Conservation (phyloP, 352 stramenopile species). For the Phytophthora citricola region DNA sequence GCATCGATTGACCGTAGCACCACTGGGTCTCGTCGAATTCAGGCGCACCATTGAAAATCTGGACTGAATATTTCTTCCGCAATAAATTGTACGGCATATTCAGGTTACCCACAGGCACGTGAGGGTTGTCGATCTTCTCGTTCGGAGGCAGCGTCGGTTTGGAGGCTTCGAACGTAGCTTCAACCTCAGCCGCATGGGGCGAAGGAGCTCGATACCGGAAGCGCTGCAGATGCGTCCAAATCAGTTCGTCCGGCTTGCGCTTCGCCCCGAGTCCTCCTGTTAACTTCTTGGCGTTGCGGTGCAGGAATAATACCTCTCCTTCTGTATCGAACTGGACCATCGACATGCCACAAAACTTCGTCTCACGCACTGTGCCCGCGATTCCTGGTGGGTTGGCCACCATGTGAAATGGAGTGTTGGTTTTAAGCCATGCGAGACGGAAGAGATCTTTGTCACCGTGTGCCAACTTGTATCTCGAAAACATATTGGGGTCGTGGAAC, state of each 20-base stretch:
- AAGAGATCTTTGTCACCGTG: constrained; percentile 63
- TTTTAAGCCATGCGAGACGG: constrained; percentile 57
- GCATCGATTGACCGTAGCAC: constrained; percentile 51
- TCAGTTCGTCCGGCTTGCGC: constrained; percentile 7
- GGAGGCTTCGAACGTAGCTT: constrained; percentile 9
- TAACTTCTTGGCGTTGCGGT: constrained; percentile 50
- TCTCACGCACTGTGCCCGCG: constrained; percentile 30
- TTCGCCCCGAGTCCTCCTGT: constrained; percentile 16
- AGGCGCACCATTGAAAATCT: constrained; percentile 49
- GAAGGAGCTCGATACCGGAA: constrained; percentile 43
- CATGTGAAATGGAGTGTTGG: constrained; percentile 46
- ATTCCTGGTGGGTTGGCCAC: constrained; percentile 40
- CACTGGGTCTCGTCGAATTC: constrained; percentile 44
- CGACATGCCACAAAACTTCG: constrained; percentile 49
- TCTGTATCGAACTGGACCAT: constrained; percentile 49
- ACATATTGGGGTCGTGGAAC: constrained; percentile 28
- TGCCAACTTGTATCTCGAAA: constrained; percentile 35
- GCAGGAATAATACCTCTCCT: constrained; percentile 47
- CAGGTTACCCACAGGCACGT: constrained; percentile 15
- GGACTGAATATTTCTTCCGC: constrained; percentile 44
- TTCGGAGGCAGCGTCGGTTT: constrained; percentile 13
- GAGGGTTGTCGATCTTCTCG: constrained; percentile 14
- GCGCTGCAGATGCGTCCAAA: constrained; percentile 67
- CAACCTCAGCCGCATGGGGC: constrained; percentile 13
- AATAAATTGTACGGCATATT: constrained; percentile 37